Evolutionary conservation across 2,329 filamentous ascomycete species (phyloP).

Genomic region (Fusarium buharicum): DNA sequence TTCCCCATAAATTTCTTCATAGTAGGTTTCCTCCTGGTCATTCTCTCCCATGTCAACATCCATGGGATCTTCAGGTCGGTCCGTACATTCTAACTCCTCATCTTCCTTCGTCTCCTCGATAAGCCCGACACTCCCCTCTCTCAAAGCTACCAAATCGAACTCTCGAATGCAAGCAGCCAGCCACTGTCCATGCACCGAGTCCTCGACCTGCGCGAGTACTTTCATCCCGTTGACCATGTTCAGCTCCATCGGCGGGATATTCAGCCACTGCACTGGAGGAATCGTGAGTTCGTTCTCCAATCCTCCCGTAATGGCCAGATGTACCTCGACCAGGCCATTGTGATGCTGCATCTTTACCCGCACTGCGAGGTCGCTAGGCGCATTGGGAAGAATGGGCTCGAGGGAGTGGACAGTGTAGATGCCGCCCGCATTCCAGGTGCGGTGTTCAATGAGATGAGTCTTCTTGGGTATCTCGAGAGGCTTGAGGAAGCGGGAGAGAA

Average conservation of each 20-base stretch:
- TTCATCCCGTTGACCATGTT: background rate
- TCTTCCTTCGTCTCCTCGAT: background rate
- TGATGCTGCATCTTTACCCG: background rate
- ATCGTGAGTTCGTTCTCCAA: background rate
- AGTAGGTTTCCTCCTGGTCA: background rate
- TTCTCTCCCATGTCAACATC: background rate
- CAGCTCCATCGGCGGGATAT: background rate
- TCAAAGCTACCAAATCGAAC: background rate
- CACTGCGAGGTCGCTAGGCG: background rate
- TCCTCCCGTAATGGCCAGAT: background rate
- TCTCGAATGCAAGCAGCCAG: conserved; percentile 5
- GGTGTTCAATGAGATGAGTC: background rate
- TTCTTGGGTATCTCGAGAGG: background rate
- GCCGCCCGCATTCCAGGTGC: background rate
- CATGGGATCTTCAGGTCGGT: background rate
- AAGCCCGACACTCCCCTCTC: background rate
- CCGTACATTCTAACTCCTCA: fast-evolving
- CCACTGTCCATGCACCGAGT: conserved; percentile 10
- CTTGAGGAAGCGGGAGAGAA: background rate
- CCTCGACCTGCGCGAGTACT: background rate
- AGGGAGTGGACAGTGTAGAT: conserved; percentile 3
- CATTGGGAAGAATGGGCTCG: conserved; percentile 6
- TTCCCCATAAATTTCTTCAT: no score
- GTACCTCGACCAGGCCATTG: background rate
- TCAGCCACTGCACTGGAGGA: background rate